Percentiles rank a stretch among this genome's conserved stretches.
Conservation (phyloP, 371 early-diverging fungal genomes). For the Zychaea mexicana region DNA sequence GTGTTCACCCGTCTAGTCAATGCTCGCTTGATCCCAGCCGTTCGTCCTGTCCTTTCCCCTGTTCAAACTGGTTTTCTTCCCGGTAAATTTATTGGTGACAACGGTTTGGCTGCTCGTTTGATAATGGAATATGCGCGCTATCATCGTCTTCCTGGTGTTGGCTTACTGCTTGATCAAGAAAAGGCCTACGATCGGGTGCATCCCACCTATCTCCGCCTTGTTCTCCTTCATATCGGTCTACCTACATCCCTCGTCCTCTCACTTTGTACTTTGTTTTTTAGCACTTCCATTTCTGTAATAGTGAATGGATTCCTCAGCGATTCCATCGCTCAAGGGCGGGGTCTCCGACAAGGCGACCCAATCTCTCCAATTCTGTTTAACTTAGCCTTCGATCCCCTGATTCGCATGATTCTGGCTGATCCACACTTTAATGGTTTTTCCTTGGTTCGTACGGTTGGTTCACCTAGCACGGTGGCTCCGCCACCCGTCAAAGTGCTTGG, state of each 20-base stretch:
- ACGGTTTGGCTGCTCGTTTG: not conserved
- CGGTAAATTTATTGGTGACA: conserved; percentile 11
- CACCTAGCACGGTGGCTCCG: not conserved
- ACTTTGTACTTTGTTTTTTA: not conserved
- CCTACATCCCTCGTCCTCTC: not conserved
- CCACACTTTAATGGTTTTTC: not conserved
- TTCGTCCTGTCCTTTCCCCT: not conserved
- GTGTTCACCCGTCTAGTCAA: too few species aligned
- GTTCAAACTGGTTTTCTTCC: conserved; percentile 18
- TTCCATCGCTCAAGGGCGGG: conserved; percentile 11
- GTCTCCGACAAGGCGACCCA: conserved; percentile 19
- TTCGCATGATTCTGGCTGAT: conserved; percentile 3
- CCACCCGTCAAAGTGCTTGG: not conserved
- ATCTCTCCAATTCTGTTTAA: conserved; percentile 22
- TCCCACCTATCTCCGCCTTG: not conserved
- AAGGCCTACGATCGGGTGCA: conserved; percentile 7
- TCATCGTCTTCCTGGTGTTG: not conserved
- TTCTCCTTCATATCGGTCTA: not conserved
- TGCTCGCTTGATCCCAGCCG: not conserved
- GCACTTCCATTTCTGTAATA: conserved; percentile 15
- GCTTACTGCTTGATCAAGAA: conserved; percentile 7
- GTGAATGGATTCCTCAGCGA: conserved; percentile 16
- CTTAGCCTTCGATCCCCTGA: conserved; percentile 21
- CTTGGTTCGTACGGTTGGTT: too few species aligned
- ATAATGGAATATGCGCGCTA: conserved; percentile 4